A percentile compares a stretch with the other conserved stretches of the same genome.
phyloP scores from a whole-genome alignment of 2,329 filamentous ascomycete species.

The Fonsecaea monophora region DNA sequence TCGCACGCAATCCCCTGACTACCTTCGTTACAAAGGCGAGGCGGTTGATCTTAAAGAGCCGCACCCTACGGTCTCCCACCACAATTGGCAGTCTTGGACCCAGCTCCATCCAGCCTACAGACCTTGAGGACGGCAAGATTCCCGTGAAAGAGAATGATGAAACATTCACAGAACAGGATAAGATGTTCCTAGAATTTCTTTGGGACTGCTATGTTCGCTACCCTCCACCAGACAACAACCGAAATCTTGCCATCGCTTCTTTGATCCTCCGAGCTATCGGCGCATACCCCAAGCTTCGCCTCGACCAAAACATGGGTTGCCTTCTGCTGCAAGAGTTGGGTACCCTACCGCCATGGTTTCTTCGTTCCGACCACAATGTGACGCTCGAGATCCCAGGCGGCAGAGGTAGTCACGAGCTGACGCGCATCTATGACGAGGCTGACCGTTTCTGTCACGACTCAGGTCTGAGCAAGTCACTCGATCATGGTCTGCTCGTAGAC shows the following conservation, averaged over 20 bases:
- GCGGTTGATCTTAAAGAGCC: slow-evolving; percentile 50
- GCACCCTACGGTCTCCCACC: slow-evolving; percentile 52
- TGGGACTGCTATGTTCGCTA: slow-evolving; percentile 54
- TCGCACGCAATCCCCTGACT: slow-evolving; percentile 49
- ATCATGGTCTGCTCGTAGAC: slow-evolving; percentile 51
- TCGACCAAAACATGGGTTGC: slow-evolving; percentile 50
- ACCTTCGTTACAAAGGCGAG: slow-evolving; percentile 55
- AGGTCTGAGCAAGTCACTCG: slow-evolving; percentile 34
- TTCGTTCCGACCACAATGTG: slow-evolving; percentile 42
- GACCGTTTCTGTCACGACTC: slow-evolving; percentile 42
- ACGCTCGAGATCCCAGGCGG: slow-evolving; percentile 25
- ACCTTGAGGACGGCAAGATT: slow-evolving; percentile 35
- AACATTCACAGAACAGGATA: slow-evolving; percentile 58
- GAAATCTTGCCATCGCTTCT: slow-evolving; percentile 52
- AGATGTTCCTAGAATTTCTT: slow-evolving; percentile 56
- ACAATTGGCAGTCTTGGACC: slow-evolving; percentile 52
- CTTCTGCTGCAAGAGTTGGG: slow-evolving; percentile 68
- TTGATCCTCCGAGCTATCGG: slow-evolving; percentile 63
- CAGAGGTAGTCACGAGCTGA: slow-evolving; percentile 41
- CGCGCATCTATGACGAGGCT: slow-evolving; percentile 45
- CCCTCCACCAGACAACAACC: slow-evolving; percentile 47
- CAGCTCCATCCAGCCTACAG: slow-evolving; percentile 43
- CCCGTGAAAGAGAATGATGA: slow-evolving; percentile 45
- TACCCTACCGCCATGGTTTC: slow-evolving; percentile 65
- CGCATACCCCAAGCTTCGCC: slow-evolving; percentile 57